Evolutionary conservation across 352 stramenopile species (phyloP).

Genomic region (Phytophthora cactorum): DNA sequence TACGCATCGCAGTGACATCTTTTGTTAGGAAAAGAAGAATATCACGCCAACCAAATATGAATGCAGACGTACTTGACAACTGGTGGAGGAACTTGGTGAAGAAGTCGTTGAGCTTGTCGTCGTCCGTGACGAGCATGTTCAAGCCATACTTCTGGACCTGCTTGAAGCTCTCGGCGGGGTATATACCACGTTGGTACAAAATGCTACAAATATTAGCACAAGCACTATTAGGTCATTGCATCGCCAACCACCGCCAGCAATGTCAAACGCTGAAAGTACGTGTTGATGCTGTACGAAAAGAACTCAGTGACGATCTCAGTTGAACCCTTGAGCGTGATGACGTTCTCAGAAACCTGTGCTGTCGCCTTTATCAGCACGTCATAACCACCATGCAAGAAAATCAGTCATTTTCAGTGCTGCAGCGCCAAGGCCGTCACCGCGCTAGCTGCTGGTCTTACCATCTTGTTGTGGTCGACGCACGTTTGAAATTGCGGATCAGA

Average conservation of each 20-base stretch:
- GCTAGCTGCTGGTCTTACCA: conserved; percentile 16
- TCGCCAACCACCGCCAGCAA: conserved; percentile 2
- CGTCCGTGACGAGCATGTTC: conserved; percentile 97
- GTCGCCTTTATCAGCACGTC: conserved; percentile 51
- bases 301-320: conserved; percentile 99
- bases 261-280: conserved; percentile 42
- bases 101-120: conserved; percentile 97
- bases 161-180: conserved; percentile 98
- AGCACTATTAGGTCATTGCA: conserved; percentile 11
- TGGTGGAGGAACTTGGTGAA: conserved; percentile 94
- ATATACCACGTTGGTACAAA: conserved; percentile 97
- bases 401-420: background rate
- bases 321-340: conserved; percentile 99
- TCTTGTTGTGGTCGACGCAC: conserved; percentile 19
- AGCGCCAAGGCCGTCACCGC: background rate
- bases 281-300: conserved; percentile 99
- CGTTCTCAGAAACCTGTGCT: conserved; percentile 83
- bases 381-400: background rate
- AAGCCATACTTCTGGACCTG: conserved; percentile 98
- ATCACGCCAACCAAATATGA: background rate
- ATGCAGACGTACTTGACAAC: conserved; percentile 68
- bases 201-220: conserved; percentile 62
- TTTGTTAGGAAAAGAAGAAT: conserved; percentile 4
- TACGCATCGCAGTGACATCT: conserved; percentile 18
- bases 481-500: conserved; percentile 36